These are phyloP conservation scores for Globisporangium polare DNA, from an alignment of 352 stramenopile species.

Conservation along the genomic window DNA sequence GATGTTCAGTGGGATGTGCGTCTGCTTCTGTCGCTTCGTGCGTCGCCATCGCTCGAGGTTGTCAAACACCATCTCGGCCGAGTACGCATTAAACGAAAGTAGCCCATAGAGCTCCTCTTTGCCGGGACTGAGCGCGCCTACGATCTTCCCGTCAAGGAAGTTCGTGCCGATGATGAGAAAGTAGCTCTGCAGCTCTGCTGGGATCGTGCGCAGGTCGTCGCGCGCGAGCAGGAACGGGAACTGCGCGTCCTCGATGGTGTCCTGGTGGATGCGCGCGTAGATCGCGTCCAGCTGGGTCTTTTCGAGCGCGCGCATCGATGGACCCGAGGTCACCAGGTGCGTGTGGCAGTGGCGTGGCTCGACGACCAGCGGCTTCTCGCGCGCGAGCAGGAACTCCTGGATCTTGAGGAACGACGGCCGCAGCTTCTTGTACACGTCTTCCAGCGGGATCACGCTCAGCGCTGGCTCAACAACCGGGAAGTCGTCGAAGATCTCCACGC, in stretches of 20 bases:
- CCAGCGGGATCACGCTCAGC: slow-evolving; percentile 19
- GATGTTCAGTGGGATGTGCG: slow-evolving; percentile 53
- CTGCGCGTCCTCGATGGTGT: slow-evolving; percentile 38
- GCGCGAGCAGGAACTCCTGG: slow-evolving; percentile 24
- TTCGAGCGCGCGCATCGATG: slow-evolving; percentile 24
- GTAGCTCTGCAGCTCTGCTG: slow-evolving; percentile 36
- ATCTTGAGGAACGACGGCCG: slow-evolving; percentile 40
- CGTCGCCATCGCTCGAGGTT: slow-evolving; percentile 61
- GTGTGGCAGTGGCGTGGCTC: slow-evolving; percentile 53
- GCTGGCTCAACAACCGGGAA: slow-evolving; percentile 22
- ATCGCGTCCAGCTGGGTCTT: slow-evolving; percentile 21
- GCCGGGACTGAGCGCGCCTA: slow-evolving; percentile 44
- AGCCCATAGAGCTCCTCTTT: slow-evolving; percentile 52
- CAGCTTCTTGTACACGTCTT: slow-evolving; percentile 40
- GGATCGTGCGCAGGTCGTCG: slow-evolving; percentile 46
- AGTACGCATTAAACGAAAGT: slow-evolving; percentile 42
- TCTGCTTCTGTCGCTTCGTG: slow-evolving; percentile 52
- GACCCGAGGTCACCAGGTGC: slow-evolving; percentile 25
- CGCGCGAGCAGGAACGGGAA: slow-evolving; percentile 55
- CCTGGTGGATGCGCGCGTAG: slow-evolving; percentile 31
- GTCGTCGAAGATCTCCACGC: slow-evolving; percentile 42
- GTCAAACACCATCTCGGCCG: slow-evolving; percentile 55
- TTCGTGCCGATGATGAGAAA: slow-evolving; percentile 60
- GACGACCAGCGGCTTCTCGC: slow-evolving; percentile 21
- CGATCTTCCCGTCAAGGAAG: slow-evolving; percentile 49